These are phyloP conservation scores for Solanum microdontum DNA, from an alignment of 257 asterid species.

Conservation along the genomic window DNA sequence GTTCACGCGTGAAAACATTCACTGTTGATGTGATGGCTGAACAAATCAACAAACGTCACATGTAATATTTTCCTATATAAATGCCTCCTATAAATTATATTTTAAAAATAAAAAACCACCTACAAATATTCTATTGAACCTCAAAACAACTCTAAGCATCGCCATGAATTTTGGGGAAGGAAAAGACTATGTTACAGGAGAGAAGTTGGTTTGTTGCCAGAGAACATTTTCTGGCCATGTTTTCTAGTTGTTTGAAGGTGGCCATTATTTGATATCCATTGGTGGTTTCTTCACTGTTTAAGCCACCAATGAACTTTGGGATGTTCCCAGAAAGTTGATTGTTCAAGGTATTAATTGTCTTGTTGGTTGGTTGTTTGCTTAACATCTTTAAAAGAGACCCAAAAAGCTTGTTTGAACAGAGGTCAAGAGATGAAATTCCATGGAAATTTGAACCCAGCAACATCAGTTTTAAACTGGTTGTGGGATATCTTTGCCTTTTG, in stretches of 20 bases:
- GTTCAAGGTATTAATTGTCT: conserved; percentile 47
- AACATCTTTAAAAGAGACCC: conserved; percentile 51
- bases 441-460: conserved; percentile 52
- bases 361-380: conserved; percentile 20
- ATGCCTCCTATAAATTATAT: not conserved
- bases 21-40: not conserved
- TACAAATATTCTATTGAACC: not conserved
- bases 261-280: not conserved
- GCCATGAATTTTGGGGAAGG: not conserved
- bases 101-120: not conserved
- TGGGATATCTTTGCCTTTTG: conserved; percentile 45
- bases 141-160: not conserved
- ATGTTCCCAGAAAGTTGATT: conserved; percentile 56
- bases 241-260: not conserved
- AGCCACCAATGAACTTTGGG: conserved; percentile 34
- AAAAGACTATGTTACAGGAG: not conserved
- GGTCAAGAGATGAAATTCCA: conserved; percentile 49
- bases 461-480: conserved; percentile 44
- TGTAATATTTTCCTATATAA: not conserved
- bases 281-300: conserved; percentile 3
- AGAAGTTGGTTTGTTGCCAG: not conserved
- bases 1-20: not conserved
- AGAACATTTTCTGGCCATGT: not conserved
- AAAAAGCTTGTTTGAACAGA: conserved; percentile 43
- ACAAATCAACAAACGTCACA: not conserved